A percentile compares a stretch with the other conserved stretches of the same genome.
Evolutionary conservation across 1,284 basidiomycete species (phyloP).

Genomic region (Earliella scabrosa): DNA sequence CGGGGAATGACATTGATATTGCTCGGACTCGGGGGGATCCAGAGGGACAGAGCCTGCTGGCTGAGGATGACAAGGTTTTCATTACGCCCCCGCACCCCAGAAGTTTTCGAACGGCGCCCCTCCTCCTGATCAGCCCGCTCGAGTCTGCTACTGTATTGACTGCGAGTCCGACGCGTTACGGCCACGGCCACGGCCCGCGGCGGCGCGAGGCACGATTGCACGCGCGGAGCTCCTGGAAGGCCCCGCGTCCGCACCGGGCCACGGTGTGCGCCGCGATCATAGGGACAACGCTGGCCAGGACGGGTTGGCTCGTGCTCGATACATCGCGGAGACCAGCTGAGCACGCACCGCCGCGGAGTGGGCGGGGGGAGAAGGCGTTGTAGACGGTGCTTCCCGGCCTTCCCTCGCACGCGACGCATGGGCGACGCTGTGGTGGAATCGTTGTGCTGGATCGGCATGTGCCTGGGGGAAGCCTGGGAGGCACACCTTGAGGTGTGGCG

Average conservation of each 20-base stretch:
- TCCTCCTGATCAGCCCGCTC: constrained; percentile 15
- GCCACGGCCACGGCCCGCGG: constrained; percentile 3
- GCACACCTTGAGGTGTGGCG: not conserved
- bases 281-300: not conserved
- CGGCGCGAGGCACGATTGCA: constrained; percentile 3
- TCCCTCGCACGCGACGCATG: constrained; percentile 9
- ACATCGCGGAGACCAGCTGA: not conserved
- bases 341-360: constrained; percentile 16
- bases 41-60: not conserved
- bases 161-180: constrained; percentile 6
- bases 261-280: not conserved
- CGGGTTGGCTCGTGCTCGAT: not conserved
- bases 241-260: not conserved
- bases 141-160: constrained; percentile 15
- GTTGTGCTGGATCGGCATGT: constrained; percentile 18
- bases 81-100: constrained; percentile 25
- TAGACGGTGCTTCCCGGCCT: constrained; percentile 14
- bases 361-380: constrained; percentile 6
- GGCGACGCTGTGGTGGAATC: constrained; percentile 7
- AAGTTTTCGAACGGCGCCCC: constrained; percentile 22
- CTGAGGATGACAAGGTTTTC: constrained; percentile 26
- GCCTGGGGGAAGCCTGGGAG: constrained; percentile 16
- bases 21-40: no score
- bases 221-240: not conserved
- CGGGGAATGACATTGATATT: no score